Percentiles rank a stretch among this genome's conserved stretches.
Evolutionary conservation across 2,329 filamentous ascomycete species (phyloP).

Genomic region (Xylariaceae sp.): DNA sequence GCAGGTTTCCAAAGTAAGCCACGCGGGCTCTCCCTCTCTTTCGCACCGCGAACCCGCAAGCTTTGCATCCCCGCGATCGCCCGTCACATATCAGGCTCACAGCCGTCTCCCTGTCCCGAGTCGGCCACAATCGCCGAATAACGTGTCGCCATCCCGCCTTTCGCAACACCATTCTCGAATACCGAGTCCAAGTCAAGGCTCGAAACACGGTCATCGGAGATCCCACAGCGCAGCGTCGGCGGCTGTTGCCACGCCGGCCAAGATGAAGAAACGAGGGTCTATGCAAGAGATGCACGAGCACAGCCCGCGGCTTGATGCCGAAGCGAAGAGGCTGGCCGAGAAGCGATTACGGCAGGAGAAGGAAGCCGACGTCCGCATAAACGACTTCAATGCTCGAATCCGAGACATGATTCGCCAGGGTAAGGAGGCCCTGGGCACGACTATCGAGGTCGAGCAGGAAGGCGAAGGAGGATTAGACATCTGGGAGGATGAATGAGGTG

Average conservation of each 20-base stretch:
- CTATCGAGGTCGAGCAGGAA: constrained; percentile 52
- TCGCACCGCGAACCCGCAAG: constrained; percentile 41
- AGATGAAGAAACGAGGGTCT: constrained; percentile 13
- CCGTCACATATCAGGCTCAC: constrained; percentile 24
- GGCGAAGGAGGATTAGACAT: constrained; percentile 16
- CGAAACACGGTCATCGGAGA: constrained; percentile 31
- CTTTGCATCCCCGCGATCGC: constrained; percentile 42
- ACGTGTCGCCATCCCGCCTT: constrained; percentile 12
- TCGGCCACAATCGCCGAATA: constrained; percentile 19
- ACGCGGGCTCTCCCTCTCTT: constrained; percentile 36
- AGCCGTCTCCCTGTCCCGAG: constrained; percentile 37
- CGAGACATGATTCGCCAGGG: constrained; percentile 86
- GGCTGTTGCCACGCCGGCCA: constrained; percentile 19
- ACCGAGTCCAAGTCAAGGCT: constrained; percentile 20
- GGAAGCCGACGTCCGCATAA: constrained; percentile 71
- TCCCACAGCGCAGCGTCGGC: constrained; percentile 37
- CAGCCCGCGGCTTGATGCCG: constrained; percentile 50
- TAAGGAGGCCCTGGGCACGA: constrained; percentile 74
- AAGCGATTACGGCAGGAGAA: constrained; percentile 64
- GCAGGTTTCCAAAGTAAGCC: constrained; percentile 37
- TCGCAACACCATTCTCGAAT: constrained; percentile 18
- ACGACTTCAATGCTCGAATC: constrained; percentile 69
- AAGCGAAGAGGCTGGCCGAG: constrained; percentile 69
- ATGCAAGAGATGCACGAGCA: constrained; percentile 20
- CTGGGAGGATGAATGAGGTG: constrained; percentile 34